Conservation (phyloP, 176 grass and related monocot species). For the Dendrocalamus sinicus region DNA sequence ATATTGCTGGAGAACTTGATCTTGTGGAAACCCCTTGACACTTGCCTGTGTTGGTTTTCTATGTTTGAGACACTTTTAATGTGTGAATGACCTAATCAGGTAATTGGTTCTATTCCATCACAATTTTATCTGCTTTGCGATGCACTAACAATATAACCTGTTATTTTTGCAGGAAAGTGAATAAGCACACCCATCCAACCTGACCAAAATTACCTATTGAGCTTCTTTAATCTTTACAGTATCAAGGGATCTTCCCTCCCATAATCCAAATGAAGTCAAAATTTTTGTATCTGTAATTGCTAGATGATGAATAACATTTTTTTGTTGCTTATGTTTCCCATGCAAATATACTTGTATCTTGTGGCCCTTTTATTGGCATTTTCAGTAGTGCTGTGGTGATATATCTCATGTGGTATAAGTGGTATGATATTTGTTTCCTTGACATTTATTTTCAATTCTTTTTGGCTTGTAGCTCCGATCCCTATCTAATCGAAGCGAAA, state of each 20-base stretch:
- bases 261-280: neutral
- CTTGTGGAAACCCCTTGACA: conserved; percentile 3
- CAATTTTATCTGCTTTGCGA: conserved; percentile 22
- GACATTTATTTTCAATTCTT: conserved; percentile 28
- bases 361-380: conserved; percentile 3
- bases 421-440: conserved; percentile 21
- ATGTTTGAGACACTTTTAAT: neutral
- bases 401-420: conserved; percentile 19
- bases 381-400: neutral
- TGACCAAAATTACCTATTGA: neutral
- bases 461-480: conserved; percentile 74
- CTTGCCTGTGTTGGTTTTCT: neutral
- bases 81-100: neutral
- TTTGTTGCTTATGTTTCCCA: conserved; percentile 15
- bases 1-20: conserved; percentile 10
- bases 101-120: conserved; percentile 16
- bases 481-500: conserved; percentile 82
- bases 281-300: conserved; percentile 13
- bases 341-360: conserved; percentile 29
- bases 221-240: conserved; percentile 25
- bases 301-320: conserved; percentile 11
- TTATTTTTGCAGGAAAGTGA: conserved; percentile 20
- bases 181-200: conserved; percentile 3
- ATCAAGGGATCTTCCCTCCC: neutral
- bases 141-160: neutral